Evolutionary conservation across 2,329 filamentous ascomycete genomes (phyloP), one percentile per base, ranked within the genome.

Genomic region (Alternaria postmessia): DNA sequence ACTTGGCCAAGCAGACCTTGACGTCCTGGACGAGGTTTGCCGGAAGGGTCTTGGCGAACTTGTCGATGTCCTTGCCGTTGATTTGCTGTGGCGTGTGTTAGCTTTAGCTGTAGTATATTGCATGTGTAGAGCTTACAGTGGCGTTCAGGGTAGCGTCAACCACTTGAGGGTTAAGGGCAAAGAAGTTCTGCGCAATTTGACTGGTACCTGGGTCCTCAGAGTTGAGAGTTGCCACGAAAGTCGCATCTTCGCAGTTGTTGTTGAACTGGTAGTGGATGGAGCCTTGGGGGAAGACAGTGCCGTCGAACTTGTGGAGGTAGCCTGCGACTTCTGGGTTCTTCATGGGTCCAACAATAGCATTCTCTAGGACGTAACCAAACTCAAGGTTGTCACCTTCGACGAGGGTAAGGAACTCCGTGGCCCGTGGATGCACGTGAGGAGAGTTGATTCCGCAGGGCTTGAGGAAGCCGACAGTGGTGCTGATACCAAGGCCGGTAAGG

Each of bases 191-290:
- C 11, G 81, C 80, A n/a, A 80, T 66, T 58, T 78, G 75, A 51
- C 65, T 73, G 4, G 78, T 79, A 8, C 80, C 81, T 0, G 81
- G 81, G 59, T 84, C 81, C 53, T 80, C 81, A 18, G 59, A 71
- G 75, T 80, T 81, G 22, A 84, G 70, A 1, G 75, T 72, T 1
- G 81, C 81, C 22, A 83, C 78, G 60, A 82, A 82, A 3, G 75
- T 76, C 2, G 81, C 81, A 1, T 72, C 68, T n/a, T 79, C 67
- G 69, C 82, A 84, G 51, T 76, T 76, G 34, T 78, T 72, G 73
- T 84, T 84, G 76, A 83, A 79, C 66, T 84, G 81, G 71, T 78
- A 83, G 66, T 84, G 82, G 60, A 84, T 82, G 57, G 64, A 72
- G 18, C 82, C 82, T 57, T 77, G 72, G 14, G 81, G 81, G 69